A percentile compares a stretch with the other conserved stretches of the same genome.
Conservation (phyloP, 2,329 filamentous ascomycete species). For the Grosmannia clavigera region DNA sequence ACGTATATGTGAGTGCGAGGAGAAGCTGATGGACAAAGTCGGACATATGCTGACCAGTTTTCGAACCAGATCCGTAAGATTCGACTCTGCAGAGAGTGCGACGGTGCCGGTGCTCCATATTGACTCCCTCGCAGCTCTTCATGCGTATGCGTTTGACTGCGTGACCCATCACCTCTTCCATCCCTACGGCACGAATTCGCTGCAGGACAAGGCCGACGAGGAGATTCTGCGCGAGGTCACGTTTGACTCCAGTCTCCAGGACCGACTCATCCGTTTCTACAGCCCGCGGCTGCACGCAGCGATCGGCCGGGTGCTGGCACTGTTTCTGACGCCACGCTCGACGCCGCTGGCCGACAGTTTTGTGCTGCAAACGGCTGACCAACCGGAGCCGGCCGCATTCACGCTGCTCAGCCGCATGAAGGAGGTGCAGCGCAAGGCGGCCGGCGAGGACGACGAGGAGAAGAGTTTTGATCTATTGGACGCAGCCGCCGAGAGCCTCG, state of each 20-base stretch:
- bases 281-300: constrained; percentile 37
- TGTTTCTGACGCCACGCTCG: constrained; percentile 40
- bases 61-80: neutral
- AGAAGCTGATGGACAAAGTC: no score
- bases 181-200: constrained; percentile 48
- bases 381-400: constrained; percentile 35
- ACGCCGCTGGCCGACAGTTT: constrained; percentile 47
- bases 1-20: constrained; percentile 43
- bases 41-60: neutral
- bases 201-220: constrained; percentile 42
- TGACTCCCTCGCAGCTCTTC: constrained; percentile 27
- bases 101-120: neutral
- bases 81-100: neutral
- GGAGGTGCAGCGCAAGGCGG: constrained; percentile 26
- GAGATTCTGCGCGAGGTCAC: constrained; percentile 57
- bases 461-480: constrained; percentile 35
- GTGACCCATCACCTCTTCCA: constrained; percentile 59
- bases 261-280: constrained; percentile 48
- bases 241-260: constrained; percentile 54
- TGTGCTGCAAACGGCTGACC: constrained; percentile 38
- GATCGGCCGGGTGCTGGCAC: constrained; percentile 28
- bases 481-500: constrained; percentile 55
- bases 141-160: constrained; percentile 59
- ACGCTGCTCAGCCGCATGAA: constrained; percentile 48
- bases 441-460: constrained; percentile 6